Evolutionary conservation across 129 eudicot species (phyloP), one percentile per base, ranked within the genome.

Genomic region (Ambrosia artemisiifolia): DNA sequence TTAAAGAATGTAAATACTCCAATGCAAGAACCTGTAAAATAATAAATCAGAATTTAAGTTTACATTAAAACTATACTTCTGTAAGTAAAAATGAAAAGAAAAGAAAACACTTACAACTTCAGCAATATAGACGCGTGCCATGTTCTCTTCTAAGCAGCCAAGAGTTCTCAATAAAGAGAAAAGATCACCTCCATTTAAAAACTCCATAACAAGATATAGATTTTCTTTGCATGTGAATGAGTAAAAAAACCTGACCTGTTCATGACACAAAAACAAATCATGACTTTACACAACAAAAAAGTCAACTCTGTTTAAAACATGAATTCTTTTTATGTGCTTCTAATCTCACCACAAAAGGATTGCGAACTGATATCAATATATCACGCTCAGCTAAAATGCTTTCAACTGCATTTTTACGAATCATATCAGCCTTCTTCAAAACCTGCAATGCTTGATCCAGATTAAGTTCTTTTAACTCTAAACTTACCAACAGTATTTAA

Each of bases 211-310:
- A 73, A 95, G 72, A 76, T 95, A 95, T 20, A 95, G 91, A 80
- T 95, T 95, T 78, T 95, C 99, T 85, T 88, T 91, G 75, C 99
- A 95, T 19, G 99, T 95, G 88, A 95, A 95, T 32, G 99, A 91
- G 83, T 95, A 95, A 82, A 88, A 95, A 83, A 95, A 95, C 2
- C 99, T 83, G 72, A 95, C 99, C 99, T 95, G 91, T 70, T 71
- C 84, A 88, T 72, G 72, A 34, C 71, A 79, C 46, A 79, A 69
- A 68, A 74, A 51, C 38, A 65, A 34, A 53, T 75, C 65, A 82
- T 70, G 68, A 80, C 53, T 56, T 50, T 64, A 65, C 61, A 19
- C 9, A 61, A 77, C 46, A n/a, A 80, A n/a, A 49, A 66, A 56
- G 19, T 57, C 67, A 71, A 42, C 12, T 60, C 24, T 55, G n/a